These are phyloP conservation scores for Beauveria australis DNA, from an alignment of 2,329 filamentous ascomycete species.

Conservation along the genomic window DNA sequence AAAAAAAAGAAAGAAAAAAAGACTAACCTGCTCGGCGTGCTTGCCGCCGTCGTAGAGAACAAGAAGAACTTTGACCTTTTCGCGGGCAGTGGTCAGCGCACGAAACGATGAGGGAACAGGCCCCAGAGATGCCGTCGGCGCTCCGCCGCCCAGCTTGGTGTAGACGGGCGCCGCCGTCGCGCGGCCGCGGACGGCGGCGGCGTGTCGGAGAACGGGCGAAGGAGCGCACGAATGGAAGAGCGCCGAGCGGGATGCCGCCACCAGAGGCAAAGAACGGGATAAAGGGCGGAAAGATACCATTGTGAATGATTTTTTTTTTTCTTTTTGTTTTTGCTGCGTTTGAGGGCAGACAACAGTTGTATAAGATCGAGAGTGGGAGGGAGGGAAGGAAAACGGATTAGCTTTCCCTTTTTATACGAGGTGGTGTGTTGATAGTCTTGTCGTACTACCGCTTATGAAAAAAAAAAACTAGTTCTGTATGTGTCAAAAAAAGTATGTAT, in stretches of 20 bases:
- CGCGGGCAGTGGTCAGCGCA: slow-evolving; percentile 41
- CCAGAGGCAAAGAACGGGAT: slow-evolving; percentile 18
- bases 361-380: background rate
- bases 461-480: background rate
- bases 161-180: slow-evolving; percentile 10
- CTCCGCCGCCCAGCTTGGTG: slow-evolving; percentile 27
- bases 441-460: background rate
- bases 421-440: background rate
- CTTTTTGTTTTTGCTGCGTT: background rate
- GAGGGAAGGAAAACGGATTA: background rate
- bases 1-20: background rate
- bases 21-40: slow-evolving; percentile 74
- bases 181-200: background rate
- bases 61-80: slow-evolving; percentile 87
- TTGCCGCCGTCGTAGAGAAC: slow-evolving; percentile 87
- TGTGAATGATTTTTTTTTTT: slow-evolving; percentile 9
- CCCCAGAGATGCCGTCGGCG: slow-evolving; percentile 20
- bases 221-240: slow-evolving; percentile 17
- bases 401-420: slow-evolving; percentile 7
- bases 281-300: slow-evolving; percentile 26
- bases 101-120: slow-evolving; percentile 40
- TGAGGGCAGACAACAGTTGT: background rate
- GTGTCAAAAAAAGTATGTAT: slow-evolving; percentile 3
- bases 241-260: slow-evolving; percentile 18
- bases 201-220: slow-evolving; percentile 15